Base-by-base conservation (phyloP, 306 rosid species). In the Cucumis cinereus region DNA sequence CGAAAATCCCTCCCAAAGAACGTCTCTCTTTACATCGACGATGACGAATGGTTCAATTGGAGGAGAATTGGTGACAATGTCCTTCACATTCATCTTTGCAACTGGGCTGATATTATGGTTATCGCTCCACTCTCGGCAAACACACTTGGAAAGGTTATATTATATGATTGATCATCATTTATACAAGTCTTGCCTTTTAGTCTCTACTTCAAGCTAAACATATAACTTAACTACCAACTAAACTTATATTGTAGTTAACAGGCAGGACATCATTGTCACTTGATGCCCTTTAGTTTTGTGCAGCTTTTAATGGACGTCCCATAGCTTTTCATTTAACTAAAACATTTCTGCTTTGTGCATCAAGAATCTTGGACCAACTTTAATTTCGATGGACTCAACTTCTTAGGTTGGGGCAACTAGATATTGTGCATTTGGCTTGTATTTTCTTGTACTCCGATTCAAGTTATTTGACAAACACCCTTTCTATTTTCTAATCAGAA, bases 61-160 rank as follows among this genome's bases (percentile, higher is more conserved):
- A 84, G 77, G 64, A 87, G 40, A 61, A 41, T 91, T 54, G 94
- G 95, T 5, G 98, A 91, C 69, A 13, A 30, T 5, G 87, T 91
- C 43, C 86, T 90, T 80, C 94, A 91, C 86, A 87, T 89, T 85
- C 89, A 90, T 74, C 97, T 93, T 70, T 72, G 83, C 36, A 77
- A 62, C 62, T 93, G 98, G 97, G 98, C 97, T 80, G 98, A 93
- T 73, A 82, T 91, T 75, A 74, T 93, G 88, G 87, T 93, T 63
- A 85, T 93, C 41, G 97, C 97, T 52, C 98, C 98, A 28, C 80
- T 91, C 71, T 91, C 98, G 36, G 94, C 97, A 49, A 85, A 91
- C 81, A 93, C 94, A 19, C 91, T 93, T 56, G 94, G 71, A 81
- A 93, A 91, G 98, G 98, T 93, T 90, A 75, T 47, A 54, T 91